Percentiles rank a stretch among this genome's conserved stretches.
Evolutionary conservation across 2,329 filamentous ascomycete species (phyloP).

Genomic region (Ophiostoma tasmaniense): DNA sequence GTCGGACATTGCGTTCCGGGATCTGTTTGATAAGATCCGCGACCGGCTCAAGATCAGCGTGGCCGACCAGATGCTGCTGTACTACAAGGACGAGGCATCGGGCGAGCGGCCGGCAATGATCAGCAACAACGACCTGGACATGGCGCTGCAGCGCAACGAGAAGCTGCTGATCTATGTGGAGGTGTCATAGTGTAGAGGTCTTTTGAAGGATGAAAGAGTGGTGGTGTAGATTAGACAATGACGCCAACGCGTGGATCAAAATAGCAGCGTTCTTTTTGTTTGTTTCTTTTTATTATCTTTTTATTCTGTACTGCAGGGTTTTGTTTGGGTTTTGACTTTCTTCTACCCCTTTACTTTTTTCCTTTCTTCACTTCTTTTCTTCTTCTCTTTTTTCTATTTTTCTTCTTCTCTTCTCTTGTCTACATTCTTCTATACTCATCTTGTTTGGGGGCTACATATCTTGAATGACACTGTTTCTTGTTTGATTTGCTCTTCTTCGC

Average conservation of each 20-base stretch:
- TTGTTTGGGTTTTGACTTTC: background rate
- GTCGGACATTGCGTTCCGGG: slow-evolving; percentile 65
- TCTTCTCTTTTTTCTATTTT: background rate
- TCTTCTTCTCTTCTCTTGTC: slow-evolving; percentile 2
- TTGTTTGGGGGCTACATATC: slow-evolving; percentile 1
- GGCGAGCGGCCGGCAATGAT: slow-evolving; percentile 66
- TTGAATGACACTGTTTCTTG: background rate
- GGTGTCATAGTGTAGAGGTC: slow-evolving; percentile 32
- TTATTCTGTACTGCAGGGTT: background rate
- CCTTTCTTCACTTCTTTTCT: background rate
- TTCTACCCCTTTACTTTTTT: background rate
- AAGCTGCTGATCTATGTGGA: slow-evolving; percentile 75
- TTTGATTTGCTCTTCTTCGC: background rate
- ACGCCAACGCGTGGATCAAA: slow-evolving; percentile 2
- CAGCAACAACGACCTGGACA: slow-evolving; percentile 72
- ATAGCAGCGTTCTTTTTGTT: background rate
- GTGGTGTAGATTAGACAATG: background rate
- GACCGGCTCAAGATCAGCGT: slow-evolving; percentile 69
- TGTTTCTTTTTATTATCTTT: background rate
- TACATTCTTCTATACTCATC: slow-evolving; percentile 10
- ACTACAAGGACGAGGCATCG: slow-evolving; percentile 77
- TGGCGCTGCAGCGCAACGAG: slow-evolving; percentile 73
- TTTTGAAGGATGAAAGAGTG: background rate
- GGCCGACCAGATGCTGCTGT: slow-evolving; percentile 65
- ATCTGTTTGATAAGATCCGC: slow-evolving; percentile 74